Evolutionary conservation across 192 early-diverging fungal genomes (phyloP), one percentile per base, ranked within the genome.

Genomic region (Backusella circina): DNA sequence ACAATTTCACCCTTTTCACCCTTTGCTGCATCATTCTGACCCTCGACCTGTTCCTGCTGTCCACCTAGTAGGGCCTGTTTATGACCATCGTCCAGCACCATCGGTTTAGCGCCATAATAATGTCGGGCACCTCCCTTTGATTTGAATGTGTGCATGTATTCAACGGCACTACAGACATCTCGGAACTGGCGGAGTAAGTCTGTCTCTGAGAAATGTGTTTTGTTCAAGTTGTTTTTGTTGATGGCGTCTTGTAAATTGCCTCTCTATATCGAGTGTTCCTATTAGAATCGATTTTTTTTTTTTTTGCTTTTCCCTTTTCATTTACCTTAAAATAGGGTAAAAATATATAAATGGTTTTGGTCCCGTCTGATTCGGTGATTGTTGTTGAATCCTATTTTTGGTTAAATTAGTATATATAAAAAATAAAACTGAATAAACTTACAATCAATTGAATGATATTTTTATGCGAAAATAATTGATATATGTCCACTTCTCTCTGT

Each of bases 401-500:
- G 15, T 21, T n/a, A n/a, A 33, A 39, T 67, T 23, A 38, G 26
- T 67, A 69, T 39, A 32, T 64, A 37, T 6, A 65, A 26, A 71
- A 33, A 39, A 30, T 10, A 67, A n/a, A 6, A 5, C 15, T 5
- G 13, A 68, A n/a, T 18, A 6, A 9, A 78, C 86, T 57, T 87
- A 89, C 88, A 65, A 87, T 67, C 32, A 89, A 82, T 76, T 84
- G 83, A 70, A 92, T 88, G 26, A 94, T 88, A 36, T 91, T 91
- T 18, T 81, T 72, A 72, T 92, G 90, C 31, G 79, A 79, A 76
- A 92, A 91, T 65, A 84, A 82, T 23, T 80, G 73, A 79, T 91
- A 91, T 75, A 90, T 90, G 10, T 89, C 88, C 21, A 90, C 87
- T 68, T 94, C 92, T 32, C 87, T 86, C 78, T 88, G 83, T 3